phyloP scores from a whole-genome alignment of 768 basidiomycete genomes.

The Panaeolus papilionaceus region DNA sequence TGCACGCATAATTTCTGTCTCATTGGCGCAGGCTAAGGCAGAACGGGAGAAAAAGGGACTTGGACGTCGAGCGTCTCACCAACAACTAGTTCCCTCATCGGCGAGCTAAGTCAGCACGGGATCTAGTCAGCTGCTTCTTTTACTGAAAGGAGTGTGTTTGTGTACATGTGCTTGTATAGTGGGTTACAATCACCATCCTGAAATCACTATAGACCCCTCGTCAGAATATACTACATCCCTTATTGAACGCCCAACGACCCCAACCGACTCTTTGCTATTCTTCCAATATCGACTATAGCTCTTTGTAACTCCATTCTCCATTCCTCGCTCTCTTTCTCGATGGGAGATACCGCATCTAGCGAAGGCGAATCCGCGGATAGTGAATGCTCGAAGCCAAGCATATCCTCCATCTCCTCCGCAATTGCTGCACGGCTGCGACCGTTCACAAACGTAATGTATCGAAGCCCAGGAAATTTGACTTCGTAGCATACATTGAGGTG shows the following conservation, averaged over 20 bases:
- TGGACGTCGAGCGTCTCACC: conserved; percentile 22
- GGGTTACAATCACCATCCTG: conserved; percentile 7
- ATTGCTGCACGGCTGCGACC: conserved; percentile 76
- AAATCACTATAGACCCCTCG: not conserved
- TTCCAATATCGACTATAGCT: conserved; percentile 75
- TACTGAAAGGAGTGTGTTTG: not conserved
- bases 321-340: conserved; percentile 45
- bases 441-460: conserved; percentile 94
- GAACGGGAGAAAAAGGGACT: conserved; percentile 36
- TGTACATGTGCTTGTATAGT: conserved; percentile 18
- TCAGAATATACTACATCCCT: conserved; percentile 4
- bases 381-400: conserved; percentile 59
- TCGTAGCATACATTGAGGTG: conserved; percentile 86
- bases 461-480: conserved; percentile 69
- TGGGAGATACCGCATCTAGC: conserved; percentile 40
- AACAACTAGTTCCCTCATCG: conserved; percentile 9
- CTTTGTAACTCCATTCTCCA: conserved; percentile 77
- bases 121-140: not conserved
- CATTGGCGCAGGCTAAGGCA: conserved; percentile 33
- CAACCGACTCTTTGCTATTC: conserved; percentile 78
- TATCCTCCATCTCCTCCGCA: conserved; percentile 80
- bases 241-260: conserved; percentile 47
- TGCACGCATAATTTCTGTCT: not conserved
- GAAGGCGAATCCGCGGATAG: conserved; percentile 49
- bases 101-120: not conserved